Percentiles rank a stretch among this genome's conserved stretches.
Evolutionary conservation across 768 basidiomycete genomes (phyloP).

Genomic region (Cyclocybe aegerita): DNA sequence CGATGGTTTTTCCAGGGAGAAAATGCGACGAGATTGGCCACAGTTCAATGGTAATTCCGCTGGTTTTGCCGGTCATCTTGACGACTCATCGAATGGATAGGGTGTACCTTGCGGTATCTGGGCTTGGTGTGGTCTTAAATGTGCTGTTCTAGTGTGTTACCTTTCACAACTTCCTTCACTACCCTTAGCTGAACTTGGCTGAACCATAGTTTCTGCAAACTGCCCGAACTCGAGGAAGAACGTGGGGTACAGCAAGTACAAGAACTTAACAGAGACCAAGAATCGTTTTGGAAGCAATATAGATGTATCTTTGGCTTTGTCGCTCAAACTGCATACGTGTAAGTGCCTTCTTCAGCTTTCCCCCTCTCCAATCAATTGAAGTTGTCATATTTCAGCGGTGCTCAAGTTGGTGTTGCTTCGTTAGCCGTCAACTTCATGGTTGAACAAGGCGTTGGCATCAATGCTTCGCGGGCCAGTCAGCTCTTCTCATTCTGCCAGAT

Average conservation of each 20-base stretch:
- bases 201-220: conserved; percentile 53
- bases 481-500: conserved; percentile 74
- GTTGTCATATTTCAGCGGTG: conserved; percentile 34
- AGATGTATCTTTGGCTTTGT: conserved; percentile 72
- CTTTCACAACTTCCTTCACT: not conserved
- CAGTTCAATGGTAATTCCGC: conserved; percentile 58
- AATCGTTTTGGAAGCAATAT: conserved; percentile 69
- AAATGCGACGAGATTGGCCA: conserved; percentile 60
- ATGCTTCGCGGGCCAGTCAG: conserved; percentile 52
- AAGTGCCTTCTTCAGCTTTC: conserved; percentile 19
- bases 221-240: conserved; percentile 73
- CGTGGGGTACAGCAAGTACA: conserved; percentile 49
- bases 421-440: conserved; percentile 69
- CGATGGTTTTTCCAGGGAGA: conserved; percentile 71
- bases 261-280: conserved; percentile 39
- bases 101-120: conserved; percentile 67
- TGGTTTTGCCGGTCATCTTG: not conserved
- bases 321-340: conserved; percentile 70
- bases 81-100: conserved; percentile 24
- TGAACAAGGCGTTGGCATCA: conserved; percentile 60
- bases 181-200: conserved; percentile 1
- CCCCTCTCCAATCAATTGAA: not conserved
- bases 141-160: conserved; percentile 57
- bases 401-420: conserved; percentile 65
- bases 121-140: conserved; percentile 61